Conservation (phyloP, 257 asterid genomes). For the Mitragyna speciosa region DNA sequence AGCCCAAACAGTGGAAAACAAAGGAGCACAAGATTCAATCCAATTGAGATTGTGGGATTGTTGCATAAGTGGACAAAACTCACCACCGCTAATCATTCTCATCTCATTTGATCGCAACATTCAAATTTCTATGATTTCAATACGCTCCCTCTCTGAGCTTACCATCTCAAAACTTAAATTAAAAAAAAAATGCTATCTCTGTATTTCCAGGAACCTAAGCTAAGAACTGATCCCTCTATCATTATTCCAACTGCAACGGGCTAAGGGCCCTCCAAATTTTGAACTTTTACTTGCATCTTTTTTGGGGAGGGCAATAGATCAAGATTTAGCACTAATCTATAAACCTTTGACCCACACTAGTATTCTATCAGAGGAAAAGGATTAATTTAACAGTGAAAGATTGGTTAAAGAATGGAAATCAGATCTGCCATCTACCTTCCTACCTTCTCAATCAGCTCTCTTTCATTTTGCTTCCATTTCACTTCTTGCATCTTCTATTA, state of each 20-base stretch:
- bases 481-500: background rate
- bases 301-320: background rate
- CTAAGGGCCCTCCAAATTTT: background rate
- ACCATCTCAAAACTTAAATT: too few species aligned
- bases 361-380: background rate
- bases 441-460: background rate
- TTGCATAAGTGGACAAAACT: too few species aligned
- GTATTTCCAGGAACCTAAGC: too few species aligned
- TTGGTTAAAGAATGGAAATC: background rate
- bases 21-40: too few species aligned
- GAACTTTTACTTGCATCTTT: background rate
- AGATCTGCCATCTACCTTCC: constrained; percentile 13
- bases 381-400: background rate
- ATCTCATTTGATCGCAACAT: too few species aligned
- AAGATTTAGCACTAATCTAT: constrained; percentile 11
- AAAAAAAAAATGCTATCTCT: too few species aligned
- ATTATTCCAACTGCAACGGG: background rate
- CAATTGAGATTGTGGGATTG: too few species aligned
- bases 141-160: too few species aligned
- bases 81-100: too few species aligned
- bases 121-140: too few species aligned
- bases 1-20: too few species aligned
- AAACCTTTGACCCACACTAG: constrained; percentile 6
- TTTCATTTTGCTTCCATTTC: constrained; percentile 18
- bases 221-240: background rate